phyloP scores from a whole-genome alignment of 345 rosid species.

The Bruguiera gymnorhiza region DNA sequence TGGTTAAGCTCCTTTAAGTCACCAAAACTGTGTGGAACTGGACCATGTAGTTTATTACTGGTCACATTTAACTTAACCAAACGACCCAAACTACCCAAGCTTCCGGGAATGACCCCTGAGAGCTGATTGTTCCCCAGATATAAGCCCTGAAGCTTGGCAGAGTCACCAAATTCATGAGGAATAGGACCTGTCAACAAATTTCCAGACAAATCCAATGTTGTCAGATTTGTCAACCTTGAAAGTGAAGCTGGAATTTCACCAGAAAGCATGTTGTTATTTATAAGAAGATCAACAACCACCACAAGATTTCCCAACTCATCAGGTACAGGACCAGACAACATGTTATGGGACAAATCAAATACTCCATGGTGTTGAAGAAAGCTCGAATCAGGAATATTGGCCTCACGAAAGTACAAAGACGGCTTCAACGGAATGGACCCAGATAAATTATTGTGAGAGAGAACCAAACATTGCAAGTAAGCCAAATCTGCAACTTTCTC shows the following conservation, averaged over 20 bases:
- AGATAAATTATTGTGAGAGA: conserved; percentile 67
- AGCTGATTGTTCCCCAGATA: conserved; percentile 72
- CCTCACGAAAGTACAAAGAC: conserved; percentile 61
- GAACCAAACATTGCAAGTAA: conserved; percentile 78
- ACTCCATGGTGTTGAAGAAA: conserved; percentile 87
- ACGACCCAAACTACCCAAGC: conserved; percentile 53
- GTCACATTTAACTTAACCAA: conserved; percentile 84
- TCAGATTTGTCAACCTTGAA: conserved; percentile 56
- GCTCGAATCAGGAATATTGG: conserved; percentile 64
- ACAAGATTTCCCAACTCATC: conserved; percentile 61
- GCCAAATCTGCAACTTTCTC: conserved; percentile 48
- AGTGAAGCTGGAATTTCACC: conserved; percentile 73
- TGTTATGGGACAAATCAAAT: conserved; percentile 43
- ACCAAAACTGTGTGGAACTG: conserved; percentile 61
- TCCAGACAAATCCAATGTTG: conserved; percentile 72
- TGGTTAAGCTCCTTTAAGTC: conserved; percentile 66
- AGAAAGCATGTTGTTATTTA: conserved; percentile 63
- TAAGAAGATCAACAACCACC: conserved; percentile 64
- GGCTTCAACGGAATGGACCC: conserved; percentile 66
- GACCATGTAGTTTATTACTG: conserved; percentile 51
- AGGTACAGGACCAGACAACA: conserved; percentile 67
- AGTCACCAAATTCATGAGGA: conserved; percentile 54
- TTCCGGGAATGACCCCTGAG: conserved; percentile 60
- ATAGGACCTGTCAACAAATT: conserved; percentile 62
- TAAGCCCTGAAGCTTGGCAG: conserved; percentile 75